phyloP scores from a whole-genome alignment of 495 filamentous ascomycete species.

The Letharia columbiana region DNA sequence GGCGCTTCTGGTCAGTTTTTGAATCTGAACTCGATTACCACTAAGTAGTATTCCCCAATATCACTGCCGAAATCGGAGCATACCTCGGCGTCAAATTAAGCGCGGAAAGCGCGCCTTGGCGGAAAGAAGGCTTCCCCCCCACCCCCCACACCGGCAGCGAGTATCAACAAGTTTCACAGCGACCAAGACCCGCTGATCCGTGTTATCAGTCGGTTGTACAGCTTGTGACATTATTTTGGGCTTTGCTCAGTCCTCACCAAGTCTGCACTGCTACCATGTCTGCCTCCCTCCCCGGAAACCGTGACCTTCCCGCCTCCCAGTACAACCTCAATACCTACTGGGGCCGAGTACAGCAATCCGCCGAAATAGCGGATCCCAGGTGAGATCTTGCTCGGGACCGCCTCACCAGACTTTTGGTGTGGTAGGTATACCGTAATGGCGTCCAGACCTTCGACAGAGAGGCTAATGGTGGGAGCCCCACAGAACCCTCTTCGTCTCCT shows the following conservation, averaged over 20 bases:
- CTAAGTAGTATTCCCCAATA: too few relatives aligned
- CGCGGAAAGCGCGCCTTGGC: conserved; percentile 6
- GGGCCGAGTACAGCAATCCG: conserved; percentile 87
- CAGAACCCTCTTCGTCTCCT: conserved; percentile 75
- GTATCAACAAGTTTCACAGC: too few relatives aligned
- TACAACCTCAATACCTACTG: conserved; percentile 90
- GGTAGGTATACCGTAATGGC: conserved; percentile 24
- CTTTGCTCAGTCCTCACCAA: not conserved
- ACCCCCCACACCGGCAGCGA: too few relatives aligned
- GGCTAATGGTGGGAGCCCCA: not conserved
- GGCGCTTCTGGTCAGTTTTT: too few relatives aligned
- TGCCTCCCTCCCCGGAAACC: conserved; percentile 73
- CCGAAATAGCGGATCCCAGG: conserved; percentile 90
- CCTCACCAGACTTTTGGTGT: conserved; percentile 23
- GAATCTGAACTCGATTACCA: too few relatives aligned
- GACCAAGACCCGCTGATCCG: not conserved
- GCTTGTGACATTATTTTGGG: not conserved
- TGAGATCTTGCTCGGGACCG: conserved; percentile 41
- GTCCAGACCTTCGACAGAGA: not conserved
- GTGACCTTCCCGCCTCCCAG: conserved; percentile 80
- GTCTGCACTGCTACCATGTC: conserved; percentile 54
- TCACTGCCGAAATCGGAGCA: too few relatives aligned
- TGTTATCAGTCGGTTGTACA: not conserved
- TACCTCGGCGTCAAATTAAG: not conserved
- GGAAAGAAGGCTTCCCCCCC: not conserved